Base-by-base conservation (phyloP, 192 early-diverging fungal genomes). In the Hyaloraphidium curvatum region DNA sequence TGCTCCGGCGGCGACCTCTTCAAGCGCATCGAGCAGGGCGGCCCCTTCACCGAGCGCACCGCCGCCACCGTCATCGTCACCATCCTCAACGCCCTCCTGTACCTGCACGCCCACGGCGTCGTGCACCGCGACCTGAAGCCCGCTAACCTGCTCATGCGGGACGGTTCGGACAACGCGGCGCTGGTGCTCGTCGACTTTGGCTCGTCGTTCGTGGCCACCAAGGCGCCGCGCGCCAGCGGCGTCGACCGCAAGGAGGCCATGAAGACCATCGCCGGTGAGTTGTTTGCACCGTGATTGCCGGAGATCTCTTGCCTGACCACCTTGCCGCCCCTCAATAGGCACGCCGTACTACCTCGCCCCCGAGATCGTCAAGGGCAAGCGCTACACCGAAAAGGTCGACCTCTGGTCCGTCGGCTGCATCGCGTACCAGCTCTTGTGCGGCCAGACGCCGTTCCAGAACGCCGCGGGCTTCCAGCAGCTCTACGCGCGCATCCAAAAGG, bases 1-100 rank as follows among this genome's bases (percentile, higher is more conserved):
- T 83, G 79, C 27, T 73, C 72, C 3, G 94, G 94, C 28, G 91
- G 91, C 22, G 94, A 98, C 64, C 66, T 98, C 26, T 95, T 94
- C 62, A 83, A 94, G 56, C 70, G 84, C 28, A 84, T 97, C 51
- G 76, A 62, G 58, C 71, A 63, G 48, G 72, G 75, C 66, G 78
- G 62, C 40, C 75, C 55, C 51, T 83, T 83, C 43, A 72, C 68
- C 55, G 94, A 97, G 62, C 53, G 64, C 2, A 87, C 91, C 55
- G 90, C 87, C 1, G 82, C 84, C 4, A 52, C 73, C 30, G 75
- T 94, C 37, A 74, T 95, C 29, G 66, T 69, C 28, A 81, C 77
- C 31, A 76, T 97, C 37, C 67, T 84, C 28, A 71, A 75, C 27
- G 90, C 86, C 13, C 77, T 94, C 17, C 63, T 65, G 5, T 91